Conservation (phyloP, 306 rosid species). For the Fragaria iinumae region DNA sequence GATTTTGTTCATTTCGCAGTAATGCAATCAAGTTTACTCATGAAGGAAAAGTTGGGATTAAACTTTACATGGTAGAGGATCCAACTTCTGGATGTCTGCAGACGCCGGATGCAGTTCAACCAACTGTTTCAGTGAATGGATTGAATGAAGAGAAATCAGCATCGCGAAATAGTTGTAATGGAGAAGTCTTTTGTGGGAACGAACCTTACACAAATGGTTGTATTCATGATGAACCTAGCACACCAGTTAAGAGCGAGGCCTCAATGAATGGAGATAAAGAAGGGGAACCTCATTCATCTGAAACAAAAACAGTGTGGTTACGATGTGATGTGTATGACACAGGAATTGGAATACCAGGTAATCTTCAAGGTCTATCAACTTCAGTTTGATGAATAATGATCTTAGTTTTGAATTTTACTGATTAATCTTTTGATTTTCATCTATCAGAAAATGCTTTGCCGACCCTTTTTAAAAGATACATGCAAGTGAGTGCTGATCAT, state of each 20-base stretch:
- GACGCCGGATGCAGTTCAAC: slow-evolving; percentile 31
- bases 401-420: not conserved
- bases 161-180: slow-evolving; percentile 32
- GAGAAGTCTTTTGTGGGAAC: slow-evolving; percentile 35
- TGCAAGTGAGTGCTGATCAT: slow-evolving; percentile 99
- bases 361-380: not conserved
- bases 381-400: slow-evolving; percentile 14
- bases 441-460: slow-evolving; percentile 77
- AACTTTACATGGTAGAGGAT: slow-evolving; percentile 59
- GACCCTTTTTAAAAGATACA: slow-evolving; percentile 80
- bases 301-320: slow-evolving; percentile 78
- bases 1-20: slow-evolving; percentile 47
- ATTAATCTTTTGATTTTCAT: slow-evolving; percentile 14
- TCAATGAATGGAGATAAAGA: slow-evolving; percentile 45
- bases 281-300: slow-evolving; percentile 45
- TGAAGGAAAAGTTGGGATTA: slow-evolving; percentile 90
- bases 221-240: slow-evolving; percentile 43
- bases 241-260: slow-evolving; percentile 49
- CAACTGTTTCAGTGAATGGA: slow-evolving; percentile 41
- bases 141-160: slow-evolving; percentile 48
- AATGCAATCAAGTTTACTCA: slow-evolving; percentile 94
- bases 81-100: slow-evolving; percentile 48
- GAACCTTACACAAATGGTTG: slow-evolving; percentile 35
- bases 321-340: slow-evolving; percentile 91
- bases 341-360: slow-evolving; percentile 99